Evolutionary conservation across 2,329 filamentous ascomycete species (phyloP).

Genomic region (Fusarium pseudograminearum): DNA sequence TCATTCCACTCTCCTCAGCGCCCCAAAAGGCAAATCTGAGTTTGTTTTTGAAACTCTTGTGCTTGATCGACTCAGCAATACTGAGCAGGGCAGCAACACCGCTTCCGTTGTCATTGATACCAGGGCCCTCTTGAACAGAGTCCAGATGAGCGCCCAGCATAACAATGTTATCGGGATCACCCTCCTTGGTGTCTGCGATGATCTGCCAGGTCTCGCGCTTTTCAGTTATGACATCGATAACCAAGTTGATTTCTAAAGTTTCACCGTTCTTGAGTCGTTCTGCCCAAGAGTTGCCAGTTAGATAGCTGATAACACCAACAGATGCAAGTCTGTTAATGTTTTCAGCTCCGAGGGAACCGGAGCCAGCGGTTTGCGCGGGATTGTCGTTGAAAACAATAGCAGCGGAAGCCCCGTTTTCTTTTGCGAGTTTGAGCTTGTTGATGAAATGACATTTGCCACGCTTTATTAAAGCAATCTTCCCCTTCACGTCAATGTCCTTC

Average conservation of each 20-base stretch:
- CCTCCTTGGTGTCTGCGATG: slow-evolving; percentile 56
- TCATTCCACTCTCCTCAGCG: slow-evolving; percentile 56
- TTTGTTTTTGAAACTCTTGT: slow-evolving; percentile 54
- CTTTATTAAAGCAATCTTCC: slow-evolving; percentile 58
- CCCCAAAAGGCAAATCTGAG: slow-evolving; percentile 57
- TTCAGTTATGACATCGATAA: slow-evolving; percentile 54
- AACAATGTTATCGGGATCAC: slow-evolving; percentile 55
- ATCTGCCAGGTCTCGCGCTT: slow-evolving; percentile 55
- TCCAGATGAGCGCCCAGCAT: slow-evolving; percentile 57
- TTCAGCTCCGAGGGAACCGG: slow-evolving; percentile 64
- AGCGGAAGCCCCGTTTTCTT: slow-evolving; percentile 53
- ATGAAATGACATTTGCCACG: slow-evolving; percentile 56
- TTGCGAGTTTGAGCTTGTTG: slow-evolving; percentile 56
- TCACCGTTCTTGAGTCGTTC: slow-evolving; percentile 49
- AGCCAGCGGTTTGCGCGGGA: slow-evolving; percentile 55
- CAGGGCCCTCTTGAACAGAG: slow-evolving; percentile 54
- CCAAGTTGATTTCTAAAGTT: slow-evolving; percentile 49
- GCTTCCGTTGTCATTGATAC: slow-evolving; percentile 57
- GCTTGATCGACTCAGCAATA: slow-evolving; percentile 52
- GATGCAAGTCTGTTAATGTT: slow-evolving; percentile 52
- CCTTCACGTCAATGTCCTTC: slow-evolving; percentile 54
- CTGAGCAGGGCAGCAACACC: slow-evolving; percentile 53
- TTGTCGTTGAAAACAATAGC: slow-evolving; percentile 73
- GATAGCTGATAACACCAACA: slow-evolving; percentile 52
- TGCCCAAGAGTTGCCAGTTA: slow-evolving; percentile 52